Conservation (phyloP, 2,329 filamentous ascomycete species). For the Aplosporella prunicola region DNA sequence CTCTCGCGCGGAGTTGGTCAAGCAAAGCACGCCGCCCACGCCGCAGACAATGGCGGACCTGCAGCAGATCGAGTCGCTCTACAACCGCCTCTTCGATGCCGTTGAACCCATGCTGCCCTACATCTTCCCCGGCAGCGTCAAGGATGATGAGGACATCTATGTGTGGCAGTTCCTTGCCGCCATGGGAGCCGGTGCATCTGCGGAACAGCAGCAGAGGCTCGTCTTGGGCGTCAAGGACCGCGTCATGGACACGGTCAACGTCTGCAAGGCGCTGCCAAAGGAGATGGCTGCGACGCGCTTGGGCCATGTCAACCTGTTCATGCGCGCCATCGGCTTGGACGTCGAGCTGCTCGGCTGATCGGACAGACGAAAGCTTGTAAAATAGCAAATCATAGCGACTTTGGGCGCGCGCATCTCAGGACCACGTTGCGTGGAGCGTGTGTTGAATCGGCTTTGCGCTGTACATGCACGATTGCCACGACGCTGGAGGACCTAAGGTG, state of each 20-base stretch:
- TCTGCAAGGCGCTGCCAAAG: constrained; percentile 79
- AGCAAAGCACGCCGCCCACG: constrained; percentile 61
- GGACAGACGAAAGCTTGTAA: background rate
- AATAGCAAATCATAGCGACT: background rate
- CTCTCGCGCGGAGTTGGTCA: constrained; percentile 86
- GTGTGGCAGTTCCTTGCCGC: constrained; percentile 97
- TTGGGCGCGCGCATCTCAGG: background rate
- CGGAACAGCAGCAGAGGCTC: constrained; percentile 88
- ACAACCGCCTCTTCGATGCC: constrained; percentile 77
- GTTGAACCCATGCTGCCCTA: constrained; percentile 74
- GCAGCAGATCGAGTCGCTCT: constrained; percentile 65
- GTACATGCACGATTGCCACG: too few relatives aligned
- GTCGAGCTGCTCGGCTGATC: constrained; percentile 62
- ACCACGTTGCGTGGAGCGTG: too few relatives aligned
- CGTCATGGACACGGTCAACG: constrained; percentile 86
- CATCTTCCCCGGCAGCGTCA: constrained; percentile 87
- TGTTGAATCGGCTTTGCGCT: too few relatives aligned
- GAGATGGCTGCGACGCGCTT: constrained; percentile 77
- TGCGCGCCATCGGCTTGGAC: constrained; percentile 97
- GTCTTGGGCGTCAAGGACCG: constrained; percentile 96
- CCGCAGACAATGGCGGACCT: constrained; percentile 51
- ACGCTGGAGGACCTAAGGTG: too few relatives aligned
- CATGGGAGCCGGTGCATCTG: constrained; percentile 84
- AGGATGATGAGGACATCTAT: constrained; percentile 84
- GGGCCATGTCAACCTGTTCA: constrained; percentile 93